These are phyloP conservation scores for Paraphoma chrysanthemicola DNA, from an alignment of 2,329 filamentous ascomycete species.

Conservation along the genomic window DNA sequence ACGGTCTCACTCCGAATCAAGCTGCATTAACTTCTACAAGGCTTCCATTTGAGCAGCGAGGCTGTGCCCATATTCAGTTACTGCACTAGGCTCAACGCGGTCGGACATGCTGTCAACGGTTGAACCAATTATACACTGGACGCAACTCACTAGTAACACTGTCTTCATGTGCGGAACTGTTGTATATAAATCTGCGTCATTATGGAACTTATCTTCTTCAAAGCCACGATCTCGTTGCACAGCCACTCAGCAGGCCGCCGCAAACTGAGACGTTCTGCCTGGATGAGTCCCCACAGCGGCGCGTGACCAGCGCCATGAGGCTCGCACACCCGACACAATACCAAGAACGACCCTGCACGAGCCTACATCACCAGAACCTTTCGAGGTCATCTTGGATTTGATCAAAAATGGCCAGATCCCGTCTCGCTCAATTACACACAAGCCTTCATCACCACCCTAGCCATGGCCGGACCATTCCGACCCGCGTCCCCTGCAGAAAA, in stretches of 20 bases:
- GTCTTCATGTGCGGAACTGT: too few species aligned
- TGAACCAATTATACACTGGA: too few species aligned
- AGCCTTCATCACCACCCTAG: neutral
- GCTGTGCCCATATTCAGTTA: too few species aligned
- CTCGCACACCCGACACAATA: constrained; percentile 19
- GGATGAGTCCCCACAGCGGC: constrained; percentile 12
- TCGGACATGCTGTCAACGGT: too few species aligned
- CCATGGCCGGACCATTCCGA: constrained; percentile 38
- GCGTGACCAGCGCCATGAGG: constrained; percentile 36
- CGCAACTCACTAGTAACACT: too few species aligned
- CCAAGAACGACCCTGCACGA: constrained; percentile 32
- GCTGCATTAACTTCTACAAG: too few species aligned
- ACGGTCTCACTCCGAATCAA: neutral
- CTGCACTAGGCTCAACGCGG: too few species aligned
- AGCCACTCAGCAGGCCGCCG: constrained; percentile 5
- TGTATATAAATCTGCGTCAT: too few species aligned
- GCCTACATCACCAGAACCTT: constrained; percentile 33
- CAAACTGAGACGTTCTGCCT: constrained; percentile 35
- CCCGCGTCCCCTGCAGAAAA: constrained; percentile 34
- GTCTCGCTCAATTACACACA: constrained; percentile 3
- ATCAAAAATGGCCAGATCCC: neutral
- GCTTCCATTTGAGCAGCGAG: too few species aligned
- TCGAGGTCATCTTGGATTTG: neutral
- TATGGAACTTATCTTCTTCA: too few species aligned
- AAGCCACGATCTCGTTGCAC: constrained; percentile 1